Percentiles rank a stretch among this genome's conserved stretches.
Evolutionary conservation across 2,329 filamentous ascomycete species (phyloP).

Genomic region (Davidsoniella virescens): DNA sequence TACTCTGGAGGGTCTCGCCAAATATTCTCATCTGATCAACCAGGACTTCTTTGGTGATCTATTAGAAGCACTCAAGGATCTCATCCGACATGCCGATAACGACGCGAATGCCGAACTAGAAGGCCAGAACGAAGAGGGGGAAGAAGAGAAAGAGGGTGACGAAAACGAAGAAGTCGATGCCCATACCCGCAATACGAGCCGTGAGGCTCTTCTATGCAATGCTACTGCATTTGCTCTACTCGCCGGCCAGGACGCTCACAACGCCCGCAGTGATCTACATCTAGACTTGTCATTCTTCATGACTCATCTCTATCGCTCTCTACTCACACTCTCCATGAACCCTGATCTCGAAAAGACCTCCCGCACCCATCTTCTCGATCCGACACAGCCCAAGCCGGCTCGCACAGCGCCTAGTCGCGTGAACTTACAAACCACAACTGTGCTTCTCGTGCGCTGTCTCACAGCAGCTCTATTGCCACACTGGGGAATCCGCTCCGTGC

Average conservation of each 20-base stretch:
- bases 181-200: conserved; percentile 53
- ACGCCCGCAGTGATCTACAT: conserved; percentile 63
- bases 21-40: conserved; percentile 93
- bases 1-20: conserved; percentile 81
- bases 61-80: conserved; percentile 81
- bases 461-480: conserved; percentile 65
- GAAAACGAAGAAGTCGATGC: conserved; percentile 30
- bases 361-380: conserved; percentile 55
- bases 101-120: conserved; percentile 28
- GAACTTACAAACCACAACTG: conserved; percentile 88
- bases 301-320: conserved; percentile 75
- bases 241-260: conserved; percentile 81
- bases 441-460: conserved; percentile 76
- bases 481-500: conserved; percentile 55
- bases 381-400: conserved; percentile 31
- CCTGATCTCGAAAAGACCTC: conserved; percentile 70
- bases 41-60: conserved; percentile 97
- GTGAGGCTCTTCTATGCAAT: conserved; percentile 83
- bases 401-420: conserved; percentile 42
- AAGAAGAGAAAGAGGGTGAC: conserved; percentile 27
- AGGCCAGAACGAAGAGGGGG: conserved; percentile 27
- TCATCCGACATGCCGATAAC: conserved; percentile 61
- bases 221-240: conserved; percentile 94
- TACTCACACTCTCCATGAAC: conserved; percentile 64
- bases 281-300: conserved; percentile 94